phyloP scores from a whole-genome alignment of 345 rosid species.

The Gossypium bickii region DNA sequence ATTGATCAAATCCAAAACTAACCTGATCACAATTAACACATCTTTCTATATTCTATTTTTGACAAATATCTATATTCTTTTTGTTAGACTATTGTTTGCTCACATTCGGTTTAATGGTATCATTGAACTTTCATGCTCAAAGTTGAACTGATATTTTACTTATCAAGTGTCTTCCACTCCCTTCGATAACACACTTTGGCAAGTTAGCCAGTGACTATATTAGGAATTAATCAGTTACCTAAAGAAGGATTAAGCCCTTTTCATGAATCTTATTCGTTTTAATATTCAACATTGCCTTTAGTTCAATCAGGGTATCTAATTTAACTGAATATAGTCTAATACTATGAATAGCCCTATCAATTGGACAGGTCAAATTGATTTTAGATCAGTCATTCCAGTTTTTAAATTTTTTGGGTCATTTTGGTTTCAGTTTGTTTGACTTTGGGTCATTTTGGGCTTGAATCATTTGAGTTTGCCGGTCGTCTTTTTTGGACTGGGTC shows the following conservation, averaged over 20 bases:
- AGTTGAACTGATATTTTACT: not conserved
- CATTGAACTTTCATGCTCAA: not conserved
- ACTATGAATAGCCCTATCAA: no score
- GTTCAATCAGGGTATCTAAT: not conserved
- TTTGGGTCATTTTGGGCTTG: no score
- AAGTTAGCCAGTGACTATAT: not conserved
- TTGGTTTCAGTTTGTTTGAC: no score
- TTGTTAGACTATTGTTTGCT: not conserved
- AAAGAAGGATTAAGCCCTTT: not conserved
- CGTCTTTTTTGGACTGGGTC: no score
- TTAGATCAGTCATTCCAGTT: no score
- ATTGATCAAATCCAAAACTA: no score
- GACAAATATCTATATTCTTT: not conserved
- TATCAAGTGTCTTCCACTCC: not conserved
- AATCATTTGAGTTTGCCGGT: no score
- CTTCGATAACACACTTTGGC: not conserved
- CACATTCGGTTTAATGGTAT: not conserved
- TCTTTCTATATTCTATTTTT: no score
- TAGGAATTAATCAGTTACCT: not conserved
- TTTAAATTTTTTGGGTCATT: no score
- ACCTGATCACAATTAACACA: no score
- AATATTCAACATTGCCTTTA: not conserved
- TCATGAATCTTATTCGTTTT: not conserved
- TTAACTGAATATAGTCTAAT: no score
- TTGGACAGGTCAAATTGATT: no score